Percentiles rank a stretch among this genome's conserved stretches.
phyloP scores from a whole-genome alignment of 495 filamentous ascomycete genomes.

The Aspergillus saccharolyticus region DNA sequence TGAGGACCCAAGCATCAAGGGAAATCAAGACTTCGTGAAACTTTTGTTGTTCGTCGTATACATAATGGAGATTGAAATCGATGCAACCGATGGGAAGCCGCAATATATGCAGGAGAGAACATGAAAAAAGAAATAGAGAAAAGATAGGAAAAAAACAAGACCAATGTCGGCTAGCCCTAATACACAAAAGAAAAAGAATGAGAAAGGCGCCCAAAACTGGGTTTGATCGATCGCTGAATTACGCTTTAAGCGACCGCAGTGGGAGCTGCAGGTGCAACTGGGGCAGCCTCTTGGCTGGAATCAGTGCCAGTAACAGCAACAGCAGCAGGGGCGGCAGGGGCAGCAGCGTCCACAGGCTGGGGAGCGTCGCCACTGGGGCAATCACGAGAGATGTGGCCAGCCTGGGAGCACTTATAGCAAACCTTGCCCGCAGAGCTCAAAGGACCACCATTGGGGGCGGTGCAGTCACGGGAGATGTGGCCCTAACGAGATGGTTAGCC shows the following conservation, averaged over 20 bases:
- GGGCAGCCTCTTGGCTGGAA: slow-evolving; percentile 14
- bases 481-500: slow-evolving; percentile 43
- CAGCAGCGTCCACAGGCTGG: slow-evolving; percentile 31
- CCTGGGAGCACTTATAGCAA: slow-evolving; percentile 95
- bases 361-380: slow-evolving; percentile 65
- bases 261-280: slow-evolving; percentile 44
- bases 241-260: slow-evolving; percentile 52
- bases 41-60: slow-evolving; percentile 44
- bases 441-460: slow-evolving; percentile 91
- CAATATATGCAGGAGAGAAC: slow-evolving; percentile 45
- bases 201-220: slow-evolving; percentile 20
- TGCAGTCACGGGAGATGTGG: slow-evolving; percentile 97
- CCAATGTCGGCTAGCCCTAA: slow-evolving; percentile 29
- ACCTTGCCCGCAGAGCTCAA: slow-evolving; percentile 95
- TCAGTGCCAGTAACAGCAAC: slow-evolving; percentile 39
- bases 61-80: slow-evolving; percentile 33
- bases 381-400: slow-evolving; percentile 93
- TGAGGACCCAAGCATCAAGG: slow-evolving; percentile 28
- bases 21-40: slow-evolving; percentile 35
- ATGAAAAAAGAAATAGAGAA: slow-evolving; percentile 23
- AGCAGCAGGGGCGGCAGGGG: slow-evolving; percentile 23
- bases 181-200: slow-evolving; percentile 26
- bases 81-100: slow-evolving; percentile 20
- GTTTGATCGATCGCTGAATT: slow-evolving; percentile 18
- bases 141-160: slow-evolving; percentile 26